Evolutionary conservation across 768 basidiomycete genomes (phyloP).

Genomic region (Coprinopsis cinerea): DNA sequence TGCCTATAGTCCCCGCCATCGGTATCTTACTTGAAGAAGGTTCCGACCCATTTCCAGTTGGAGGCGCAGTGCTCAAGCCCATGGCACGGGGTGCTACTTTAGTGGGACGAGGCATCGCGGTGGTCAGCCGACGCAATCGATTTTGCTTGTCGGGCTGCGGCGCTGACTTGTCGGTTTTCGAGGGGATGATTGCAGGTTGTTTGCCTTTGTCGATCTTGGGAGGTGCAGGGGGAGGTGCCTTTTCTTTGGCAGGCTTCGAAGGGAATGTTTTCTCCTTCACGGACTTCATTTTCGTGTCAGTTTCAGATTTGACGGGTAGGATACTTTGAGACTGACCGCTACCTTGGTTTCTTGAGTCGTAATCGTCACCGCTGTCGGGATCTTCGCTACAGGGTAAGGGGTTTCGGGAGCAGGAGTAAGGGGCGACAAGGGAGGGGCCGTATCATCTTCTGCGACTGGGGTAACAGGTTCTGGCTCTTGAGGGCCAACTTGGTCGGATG

Average conservation of each 20-base stretch:
- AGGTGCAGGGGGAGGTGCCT: too few species aligned
- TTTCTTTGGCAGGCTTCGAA: not conserved
- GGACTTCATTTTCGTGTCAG: too few species aligned
- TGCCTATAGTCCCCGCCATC: not conserved
- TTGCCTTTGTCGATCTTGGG: too few species aligned
- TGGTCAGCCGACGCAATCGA: not conserved
- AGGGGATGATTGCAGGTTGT: too few species aligned
- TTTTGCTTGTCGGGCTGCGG: slow-evolving; percentile 9
- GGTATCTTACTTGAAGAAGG: not conserved
- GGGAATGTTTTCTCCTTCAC: too few species aligned
- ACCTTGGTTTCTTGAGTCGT: not conserved
- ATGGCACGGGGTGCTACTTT: too few species aligned
- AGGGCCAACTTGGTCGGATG: slow-evolving; percentile 16
- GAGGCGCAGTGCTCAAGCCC: too few species aligned
- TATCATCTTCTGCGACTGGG: not conserved
- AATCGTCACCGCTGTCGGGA: not conserved
- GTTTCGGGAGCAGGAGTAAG: slow-evolving; percentile 50
- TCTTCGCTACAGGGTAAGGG: slow-evolving; percentile 22
- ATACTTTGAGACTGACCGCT: too few species aligned
- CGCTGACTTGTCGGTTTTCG: slow-evolving; percentile 1
- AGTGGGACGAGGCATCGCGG: not conserved
- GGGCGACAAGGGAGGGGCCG: slow-evolving; percentile 20
- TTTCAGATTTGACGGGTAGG: too few species aligned
- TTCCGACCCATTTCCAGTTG: not conserved
- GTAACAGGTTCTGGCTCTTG: slow-evolving; percentile 3